Base-by-base conservation (phyloP, 805 yeast species). In the Candida adriatica region DNA sequence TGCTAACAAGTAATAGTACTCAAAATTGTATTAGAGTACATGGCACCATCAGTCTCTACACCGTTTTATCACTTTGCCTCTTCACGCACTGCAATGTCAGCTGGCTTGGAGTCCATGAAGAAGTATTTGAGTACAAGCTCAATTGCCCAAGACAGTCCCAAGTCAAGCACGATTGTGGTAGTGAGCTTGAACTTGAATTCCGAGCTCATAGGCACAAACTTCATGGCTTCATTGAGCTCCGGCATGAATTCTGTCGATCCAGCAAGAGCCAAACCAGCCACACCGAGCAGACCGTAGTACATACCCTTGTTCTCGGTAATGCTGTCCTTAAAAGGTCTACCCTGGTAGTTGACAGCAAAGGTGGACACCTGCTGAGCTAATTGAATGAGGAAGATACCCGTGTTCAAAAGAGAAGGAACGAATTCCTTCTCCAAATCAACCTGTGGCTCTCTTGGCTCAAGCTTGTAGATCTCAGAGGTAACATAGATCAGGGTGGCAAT, bases 281-380 rank as follows among this genome's bases (percentile, higher is more conserved):
- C 96, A 45, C 95, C 95, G 22, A 90, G 55, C 35, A 92, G 69
- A 16, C 98, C 98, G 48, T 85, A 90, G 63, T 81, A 90, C 97
- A 92, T 92, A 44, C 96, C 97, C 61, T 79, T 83, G 63, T 92
- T 92, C 58, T 82, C 95, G 33, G 66, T 68, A 48, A 92, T 81
- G 35, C 85, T 75, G 62, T 92, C 95, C 58, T 94, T 80, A 66
- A 92, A 92, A 34, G 98, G 98, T 46, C 82, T 78, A 34, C 98
- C 98, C 64, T 86, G 95, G 61, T 92, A 92, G 63, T 92, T 92
- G 37, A 92, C 96, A 14, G 96, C 96, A 66, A 88, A 92, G 0
- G 98, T 92, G 11, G 96, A 85, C 32, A 92, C 94, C 60, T 92
- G 96, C 66, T 92, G 97, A 13, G 95, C 90, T 50, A 92, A 70